Percentiles rank a stretch among this genome's conserved stretches.
phyloP scores from a whole-genome alignment of 352 stramenopile species.

The Ophiocytium majus region DNA sequence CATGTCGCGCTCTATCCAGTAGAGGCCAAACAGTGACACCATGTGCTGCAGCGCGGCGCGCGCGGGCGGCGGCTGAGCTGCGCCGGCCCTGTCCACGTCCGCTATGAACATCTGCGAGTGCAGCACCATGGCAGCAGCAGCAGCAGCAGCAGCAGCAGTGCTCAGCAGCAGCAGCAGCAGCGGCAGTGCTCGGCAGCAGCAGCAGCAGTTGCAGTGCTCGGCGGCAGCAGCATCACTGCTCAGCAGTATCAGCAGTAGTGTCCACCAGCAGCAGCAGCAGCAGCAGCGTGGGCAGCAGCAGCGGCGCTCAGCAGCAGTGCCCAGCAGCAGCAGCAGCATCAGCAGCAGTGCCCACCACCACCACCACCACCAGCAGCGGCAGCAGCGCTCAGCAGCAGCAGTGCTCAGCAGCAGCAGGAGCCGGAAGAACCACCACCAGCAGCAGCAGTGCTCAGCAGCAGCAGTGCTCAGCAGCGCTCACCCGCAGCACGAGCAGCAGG shows the following conservation, averaged over 20 bases:
- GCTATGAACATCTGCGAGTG: constrained; percentile 44
- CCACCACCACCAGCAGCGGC: not conserved
- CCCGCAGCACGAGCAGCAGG: constrained; percentile 21
- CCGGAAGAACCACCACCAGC: no score
- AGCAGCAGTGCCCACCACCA: not conserved
- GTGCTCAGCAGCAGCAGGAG: not conserved
- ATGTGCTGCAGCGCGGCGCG: constrained; percentile 38
- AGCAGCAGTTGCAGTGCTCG: no score
- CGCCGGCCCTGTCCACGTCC: constrained; percentile 18
- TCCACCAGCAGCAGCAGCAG: no score
- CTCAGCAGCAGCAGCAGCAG: no score
- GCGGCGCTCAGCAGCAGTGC: not conserved
- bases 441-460: not conserved
- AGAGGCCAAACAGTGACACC: constrained; percentile 45
- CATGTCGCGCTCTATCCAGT: constrained; percentile 57
- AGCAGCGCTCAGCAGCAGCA: no score
- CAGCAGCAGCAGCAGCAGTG: not conserved
- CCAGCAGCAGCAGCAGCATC: not conserved
- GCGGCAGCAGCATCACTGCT: no score
- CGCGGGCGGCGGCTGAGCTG: constrained; percentile 21
- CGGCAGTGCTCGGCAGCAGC: not conserved
- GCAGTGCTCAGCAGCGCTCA: not conserved
- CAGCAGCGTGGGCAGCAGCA: not conserved
- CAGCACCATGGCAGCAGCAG: constrained; percentile 18
- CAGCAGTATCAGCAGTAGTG: no score